Conservation (phyloP, 768 basidiomycete genomes). For the Tulasnella calospora region DNA sequence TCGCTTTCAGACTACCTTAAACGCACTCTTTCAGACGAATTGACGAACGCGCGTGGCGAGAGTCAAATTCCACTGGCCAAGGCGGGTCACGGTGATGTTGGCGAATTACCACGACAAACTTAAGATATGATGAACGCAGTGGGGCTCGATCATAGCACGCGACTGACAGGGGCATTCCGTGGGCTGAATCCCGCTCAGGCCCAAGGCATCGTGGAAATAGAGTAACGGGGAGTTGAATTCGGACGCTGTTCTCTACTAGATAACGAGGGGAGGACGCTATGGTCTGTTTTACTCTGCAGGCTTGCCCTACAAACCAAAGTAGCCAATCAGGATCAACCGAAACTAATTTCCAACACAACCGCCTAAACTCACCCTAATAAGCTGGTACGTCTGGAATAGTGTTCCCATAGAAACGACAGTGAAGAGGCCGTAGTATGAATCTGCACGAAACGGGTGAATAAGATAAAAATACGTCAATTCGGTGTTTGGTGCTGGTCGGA, state of each 20-base stretch:
- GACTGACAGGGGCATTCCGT: not conserved
- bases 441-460: slow-evolving; percentile 37
- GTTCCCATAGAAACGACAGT: not conserved
- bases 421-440: slow-evolving; percentile 40
- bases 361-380: slow-evolving; percentile 8
- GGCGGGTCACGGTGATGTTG: not conserved
- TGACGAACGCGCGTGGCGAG: too few species aligned
- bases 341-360: not conserved
- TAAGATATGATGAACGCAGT: not conserved
- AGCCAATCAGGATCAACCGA: not conserved
- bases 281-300: not conserved
- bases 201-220: not conserved
- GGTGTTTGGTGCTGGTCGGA: not conserved
- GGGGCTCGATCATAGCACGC: not conserved
- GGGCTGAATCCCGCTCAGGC: not conserved
- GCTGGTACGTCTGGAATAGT: not conserved
- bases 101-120: not conserved
- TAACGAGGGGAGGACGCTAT: not conserved
- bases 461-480: slow-evolving; percentile 4
- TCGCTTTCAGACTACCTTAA: too few species aligned
- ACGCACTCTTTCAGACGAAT: too few species aligned
- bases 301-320: not conserved
- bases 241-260: not conserved
- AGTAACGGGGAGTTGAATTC: not conserved
- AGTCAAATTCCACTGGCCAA: too few species aligned